These are phyloP conservation scores for Leucocoprinus leucothites DNA, from an alignment of 768 basidiomycete genomes.

Conservation along the genomic window DNA sequence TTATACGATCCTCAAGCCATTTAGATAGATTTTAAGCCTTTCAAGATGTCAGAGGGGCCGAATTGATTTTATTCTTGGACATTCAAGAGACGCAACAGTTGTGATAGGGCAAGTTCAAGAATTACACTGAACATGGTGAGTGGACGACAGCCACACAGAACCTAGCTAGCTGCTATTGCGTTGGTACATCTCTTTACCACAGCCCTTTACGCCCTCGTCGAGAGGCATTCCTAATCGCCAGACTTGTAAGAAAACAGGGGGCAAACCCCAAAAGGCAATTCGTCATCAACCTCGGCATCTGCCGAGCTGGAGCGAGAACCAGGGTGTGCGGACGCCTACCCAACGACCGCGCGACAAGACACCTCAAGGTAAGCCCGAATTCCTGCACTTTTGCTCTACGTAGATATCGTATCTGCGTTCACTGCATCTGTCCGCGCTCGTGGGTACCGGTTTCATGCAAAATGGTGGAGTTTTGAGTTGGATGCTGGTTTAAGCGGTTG, in stretches of 20 bases:
- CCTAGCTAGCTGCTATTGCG: no score
- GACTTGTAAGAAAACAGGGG: background rate
- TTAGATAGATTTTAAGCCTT: no score
- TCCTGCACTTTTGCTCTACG: background rate
- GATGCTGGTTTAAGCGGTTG: conserved; percentile 32
- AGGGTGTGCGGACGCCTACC: conserved; percentile 11
- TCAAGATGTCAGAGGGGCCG: no score
- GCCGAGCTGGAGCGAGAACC: conserved; percentile 3
- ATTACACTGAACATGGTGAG: no score
- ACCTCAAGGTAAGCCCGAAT: conserved; percentile 18
- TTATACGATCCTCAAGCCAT: no score
- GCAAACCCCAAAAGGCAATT: background rate
- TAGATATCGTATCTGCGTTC: background rate
- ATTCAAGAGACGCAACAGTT: no score
- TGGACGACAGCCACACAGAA: no score
- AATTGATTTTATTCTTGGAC: no score
- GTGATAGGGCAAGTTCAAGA: no score
- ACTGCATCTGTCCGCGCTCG: background rate
- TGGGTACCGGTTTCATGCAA: conserved; percentile 10
- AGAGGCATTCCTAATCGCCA: background rate
- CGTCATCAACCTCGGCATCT: background rate
- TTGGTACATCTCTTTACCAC: no score
- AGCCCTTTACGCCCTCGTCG: no score
- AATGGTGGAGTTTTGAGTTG: conserved; percentile 28
- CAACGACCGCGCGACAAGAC: conserved; percentile 13